Percentiles rank a stretch among this genome's conserved stretches.
Conservation (phyloP, 305 asterid species). For the Coffea humblotiana region DNA sequence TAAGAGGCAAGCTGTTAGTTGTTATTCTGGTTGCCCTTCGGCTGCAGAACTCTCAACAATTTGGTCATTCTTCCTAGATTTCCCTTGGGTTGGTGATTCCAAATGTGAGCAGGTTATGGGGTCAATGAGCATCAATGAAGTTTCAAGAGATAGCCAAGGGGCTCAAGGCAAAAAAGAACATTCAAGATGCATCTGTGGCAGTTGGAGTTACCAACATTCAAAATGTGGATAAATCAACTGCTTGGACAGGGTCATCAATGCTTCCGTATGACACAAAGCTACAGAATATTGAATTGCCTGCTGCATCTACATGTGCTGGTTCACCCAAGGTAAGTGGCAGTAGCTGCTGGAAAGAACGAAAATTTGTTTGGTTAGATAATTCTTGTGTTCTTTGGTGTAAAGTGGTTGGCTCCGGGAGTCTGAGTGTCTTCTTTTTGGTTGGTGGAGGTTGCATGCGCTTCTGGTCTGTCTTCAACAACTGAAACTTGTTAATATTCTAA, state of each 20-base stretch:
- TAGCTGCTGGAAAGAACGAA: neutral
- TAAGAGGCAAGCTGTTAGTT: slow-evolving; percentile 63
- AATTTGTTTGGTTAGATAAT: neutral
- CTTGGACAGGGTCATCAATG: slow-evolving; percentile 37
- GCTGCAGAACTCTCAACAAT: slow-evolving; percentile 70
- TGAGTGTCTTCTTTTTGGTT: neutral
- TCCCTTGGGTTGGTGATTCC: slow-evolving; percentile 47
- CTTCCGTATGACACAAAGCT: slow-evolving; percentile 21
- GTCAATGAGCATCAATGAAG: slow-evolving; percentile 39
- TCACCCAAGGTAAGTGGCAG: slow-evolving; percentile 45
- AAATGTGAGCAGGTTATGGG: slow-evolving; percentile 38
- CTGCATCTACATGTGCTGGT: slow-evolving; percentile 42
- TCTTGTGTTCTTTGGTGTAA: neutral
- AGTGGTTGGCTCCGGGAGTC: neutral
- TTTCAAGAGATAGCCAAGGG: slow-evolving; percentile 35
- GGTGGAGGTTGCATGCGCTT: neutral
- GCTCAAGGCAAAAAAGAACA: slow-evolving; percentile 32
- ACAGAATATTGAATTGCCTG: slow-evolving; percentile 28
- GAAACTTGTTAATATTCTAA: neutral
- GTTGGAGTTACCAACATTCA: slow-evolving; percentile 29
- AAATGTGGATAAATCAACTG: slow-evolving; percentile 39
- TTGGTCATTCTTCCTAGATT: slow-evolving; percentile 68
- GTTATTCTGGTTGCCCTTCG: slow-evolving; percentile 85
- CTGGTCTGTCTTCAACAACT: neutral
- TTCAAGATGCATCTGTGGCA: slow-evolving; percentile 31